A percentile compares a stretch with the other conserved stretches of the same genome.
These are phyloP conservation scores for Chaetoscypha palmicola DNA, from an alignment of 2,329 filamentous ascomycete genomes.

Conservation along the genomic window DNA sequence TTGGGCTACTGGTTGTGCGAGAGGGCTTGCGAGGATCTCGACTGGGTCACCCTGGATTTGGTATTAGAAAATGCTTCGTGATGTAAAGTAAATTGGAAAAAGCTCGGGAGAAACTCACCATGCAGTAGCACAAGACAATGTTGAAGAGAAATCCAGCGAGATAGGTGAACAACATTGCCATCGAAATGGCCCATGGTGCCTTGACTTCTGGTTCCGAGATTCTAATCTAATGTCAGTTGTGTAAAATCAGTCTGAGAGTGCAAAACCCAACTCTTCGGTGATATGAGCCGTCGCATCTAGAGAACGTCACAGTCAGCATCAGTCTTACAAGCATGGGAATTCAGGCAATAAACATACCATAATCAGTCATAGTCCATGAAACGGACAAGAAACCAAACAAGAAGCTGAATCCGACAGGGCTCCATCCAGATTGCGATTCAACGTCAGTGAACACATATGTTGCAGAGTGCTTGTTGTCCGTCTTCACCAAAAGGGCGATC, in stretches of 20 bases:
- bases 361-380: slow-evolving; percentile 54
- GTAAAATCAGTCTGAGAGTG: not conserved
- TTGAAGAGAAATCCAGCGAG: slow-evolving; percentile 49
- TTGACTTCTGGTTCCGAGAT: slow-evolving; percentile 43
- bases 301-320: not conserved
- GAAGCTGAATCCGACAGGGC: slow-evolving; percentile 47
- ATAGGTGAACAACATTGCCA: slow-evolving; percentile 50
- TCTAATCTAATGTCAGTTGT: slow-evolving; percentile 9
- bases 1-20: slow-evolving; percentile 48
- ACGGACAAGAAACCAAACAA: slow-evolving; percentile 55
- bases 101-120: slow-evolving; percentile 27
- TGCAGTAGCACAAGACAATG: slow-evolving; percentile 51
- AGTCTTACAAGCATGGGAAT: slow-evolving; percentile 23
- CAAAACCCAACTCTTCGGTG: slow-evolving; percentile 36
- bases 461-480: slow-evolving; percentile 43
- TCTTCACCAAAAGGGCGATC: slow-evolving; percentile 44
- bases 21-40: slow-evolving; percentile 40
- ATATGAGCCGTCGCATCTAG: slow-evolving; percentile 36
- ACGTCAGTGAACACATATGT: slow-evolving; percentile 50
- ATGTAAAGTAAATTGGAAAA: too few species aligned
- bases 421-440: slow-evolving; percentile 45
- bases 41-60: slow-evolving; percentile 35
- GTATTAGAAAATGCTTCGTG: not conserved
- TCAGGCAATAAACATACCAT: slow-evolving; percentile 32
- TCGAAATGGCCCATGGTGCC: slow-evolving; percentile 48